Conservation (phyloP, 768 basidiomycete genomes). For the Phaeotremella fagi region DNA sequence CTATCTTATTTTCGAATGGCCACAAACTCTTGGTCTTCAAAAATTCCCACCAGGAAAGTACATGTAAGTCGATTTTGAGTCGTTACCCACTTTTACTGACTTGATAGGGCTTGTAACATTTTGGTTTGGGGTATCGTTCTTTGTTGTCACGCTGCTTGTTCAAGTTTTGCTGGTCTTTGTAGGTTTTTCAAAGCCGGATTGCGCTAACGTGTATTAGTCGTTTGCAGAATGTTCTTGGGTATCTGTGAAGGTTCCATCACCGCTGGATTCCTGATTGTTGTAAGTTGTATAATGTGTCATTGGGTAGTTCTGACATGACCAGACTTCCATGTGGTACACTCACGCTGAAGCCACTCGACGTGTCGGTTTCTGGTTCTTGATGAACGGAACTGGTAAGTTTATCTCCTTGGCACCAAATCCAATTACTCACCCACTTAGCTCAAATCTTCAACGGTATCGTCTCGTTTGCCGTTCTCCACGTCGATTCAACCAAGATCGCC, state of each 20-base stretch:
- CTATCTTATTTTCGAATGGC: constrained; percentile 33
- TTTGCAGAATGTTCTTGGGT: constrained; percentile 12
- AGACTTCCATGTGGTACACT: constrained; percentile 23
- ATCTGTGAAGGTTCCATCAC: constrained; percentile 25
- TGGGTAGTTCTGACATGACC: not conserved
- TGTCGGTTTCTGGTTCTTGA: constrained; percentile 32
- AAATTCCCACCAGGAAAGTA: constrained; percentile 30
- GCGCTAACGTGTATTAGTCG: constrained; percentile 4
- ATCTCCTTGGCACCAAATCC: not conserved
- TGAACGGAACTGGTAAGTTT: constrained; percentile 12
- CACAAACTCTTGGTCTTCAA: constrained; percentile 34
- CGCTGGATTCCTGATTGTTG: constrained; percentile 31
- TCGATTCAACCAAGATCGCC: constrained; percentile 13
- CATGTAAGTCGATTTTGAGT: constrained; percentile 14
- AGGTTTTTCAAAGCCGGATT: constrained; percentile 10
- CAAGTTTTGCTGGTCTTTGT: constrained; percentile 35
- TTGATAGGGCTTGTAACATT: constrained; percentile 20
- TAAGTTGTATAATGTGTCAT: not conserved
- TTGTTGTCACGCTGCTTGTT: constrained; percentile 31
- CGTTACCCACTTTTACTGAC: not conserved
- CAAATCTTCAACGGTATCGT: constrained; percentile 34
- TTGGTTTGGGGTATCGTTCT: constrained; percentile 26
- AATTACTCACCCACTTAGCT: constrained; percentile 4
- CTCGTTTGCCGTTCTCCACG: constrained; percentile 27
- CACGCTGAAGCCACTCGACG: constrained; percentile 31